phyloP scores from a whole-genome alignment of 768 basidiomycete species.

The Suillus bovinus region DNA sequence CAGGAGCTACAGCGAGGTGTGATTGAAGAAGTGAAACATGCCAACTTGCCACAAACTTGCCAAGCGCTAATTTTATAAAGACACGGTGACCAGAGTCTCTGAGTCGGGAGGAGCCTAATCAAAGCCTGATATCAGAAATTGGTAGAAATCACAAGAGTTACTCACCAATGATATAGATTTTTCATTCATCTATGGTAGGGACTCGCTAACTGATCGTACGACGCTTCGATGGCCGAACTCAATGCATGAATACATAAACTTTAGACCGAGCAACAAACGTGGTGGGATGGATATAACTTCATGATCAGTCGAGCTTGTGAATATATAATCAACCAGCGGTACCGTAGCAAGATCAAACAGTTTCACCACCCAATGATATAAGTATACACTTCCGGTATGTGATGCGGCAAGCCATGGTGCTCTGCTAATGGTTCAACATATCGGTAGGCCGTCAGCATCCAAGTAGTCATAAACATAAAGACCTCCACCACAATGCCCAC shows the following conservation, averaged over 20 bases:
- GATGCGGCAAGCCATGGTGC: not conserved
- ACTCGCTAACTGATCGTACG: not conserved
- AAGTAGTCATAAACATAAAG: conserved; percentile 45
- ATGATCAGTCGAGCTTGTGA: not conserved
- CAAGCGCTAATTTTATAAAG: not conserved
- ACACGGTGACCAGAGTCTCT: no score
- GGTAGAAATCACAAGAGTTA: not conserved
- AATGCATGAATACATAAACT: not conserved
- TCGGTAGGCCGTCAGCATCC: conserved; percentile 19
- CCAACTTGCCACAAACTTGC: not conserved
- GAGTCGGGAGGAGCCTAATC: no score
- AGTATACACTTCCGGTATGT: not conserved
- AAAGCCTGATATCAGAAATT: not conserved
- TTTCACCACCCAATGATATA: not conserved
- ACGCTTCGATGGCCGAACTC: not conserved
- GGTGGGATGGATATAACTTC: not conserved
- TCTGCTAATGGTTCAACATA: not conserved
- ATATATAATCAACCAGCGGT: not conserved
- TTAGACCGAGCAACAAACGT: not conserved
- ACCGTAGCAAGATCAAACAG: not conserved
- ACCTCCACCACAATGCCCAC: conserved; percentile 52
- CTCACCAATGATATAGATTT: not conserved
- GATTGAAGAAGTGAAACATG: not conserved
- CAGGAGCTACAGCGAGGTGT: not conserved
- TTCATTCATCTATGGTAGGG: not conserved